Conservation (phyloP, 257 asterid species). For the Osmanthus fragrans region DNA sequence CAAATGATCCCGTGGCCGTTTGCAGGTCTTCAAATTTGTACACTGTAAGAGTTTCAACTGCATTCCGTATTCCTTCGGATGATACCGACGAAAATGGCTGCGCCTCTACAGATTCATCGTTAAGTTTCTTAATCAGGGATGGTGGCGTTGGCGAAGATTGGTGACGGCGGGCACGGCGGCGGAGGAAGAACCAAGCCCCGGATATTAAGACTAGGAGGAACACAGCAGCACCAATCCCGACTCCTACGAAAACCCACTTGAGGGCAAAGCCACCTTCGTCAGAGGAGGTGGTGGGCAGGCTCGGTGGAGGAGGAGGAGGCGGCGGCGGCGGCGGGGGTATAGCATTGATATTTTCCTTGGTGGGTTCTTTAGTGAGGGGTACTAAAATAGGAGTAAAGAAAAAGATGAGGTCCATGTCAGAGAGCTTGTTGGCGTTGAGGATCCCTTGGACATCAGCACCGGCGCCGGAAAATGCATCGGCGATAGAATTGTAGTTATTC, state of each 20-base stretch:
- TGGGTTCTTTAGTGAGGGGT: slow-evolving; percentile 43
- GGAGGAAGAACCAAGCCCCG: slow-evolving; percentile 25
- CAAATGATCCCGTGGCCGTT: slow-evolving; percentile 45
- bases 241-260: slow-evolving; percentile 49
- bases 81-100: slow-evolving; percentile 27
- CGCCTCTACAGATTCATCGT: slow-evolving; percentile 17
- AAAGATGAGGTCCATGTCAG: background rate
- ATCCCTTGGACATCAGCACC: slow-evolving; percentile 34
- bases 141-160: slow-evolving; percentile 23
- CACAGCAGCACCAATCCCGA: slow-evolving; percentile 45
- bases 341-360: slow-evolving; percentile 25
- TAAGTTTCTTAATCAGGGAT: slow-evolving; percentile 1
- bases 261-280: slow-evolving; percentile 20
- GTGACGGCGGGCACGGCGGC: slow-evolving; percentile 23
- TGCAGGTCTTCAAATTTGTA: slow-evolving; percentile 53
- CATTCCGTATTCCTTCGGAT: slow-evolving; percentile 34
- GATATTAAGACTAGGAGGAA: slow-evolving; percentile 22
- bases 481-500: slow-evolving; percentile 1
- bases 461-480: slow-evolving; percentile 37
- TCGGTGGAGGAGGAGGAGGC: slow-evolving; percentile 18
- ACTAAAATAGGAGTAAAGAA: slow-evolving; percentile 52
- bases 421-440: slow-evolving; percentile 44
- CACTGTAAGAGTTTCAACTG: slow-evolving; percentile 43
- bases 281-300: background rate
- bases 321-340: slow-evolving; percentile 13